A percentile compares a stretch with the other conserved stretches of the same genome.
Evolutionary conservation across 2,329 filamentous ascomycete genomes (phyloP).

Genomic region (Colletotrichum navitas): DNA sequence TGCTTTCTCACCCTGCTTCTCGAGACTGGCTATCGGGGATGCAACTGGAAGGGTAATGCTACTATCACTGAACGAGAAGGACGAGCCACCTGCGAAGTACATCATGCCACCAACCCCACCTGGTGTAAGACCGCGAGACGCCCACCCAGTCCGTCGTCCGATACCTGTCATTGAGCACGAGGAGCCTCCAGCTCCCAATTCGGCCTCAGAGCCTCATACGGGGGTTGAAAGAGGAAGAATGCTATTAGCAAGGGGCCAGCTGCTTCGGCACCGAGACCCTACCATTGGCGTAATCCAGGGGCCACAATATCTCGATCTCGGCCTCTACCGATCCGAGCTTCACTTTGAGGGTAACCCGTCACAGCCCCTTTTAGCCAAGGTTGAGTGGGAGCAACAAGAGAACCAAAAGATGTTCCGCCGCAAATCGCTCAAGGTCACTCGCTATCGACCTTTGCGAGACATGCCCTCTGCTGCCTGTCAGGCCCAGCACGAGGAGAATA

Average conservation of each 20-base stretch:
- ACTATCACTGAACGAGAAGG: slow-evolving; percentile 61
- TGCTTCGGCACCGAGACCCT: slow-evolving; percentile 59
- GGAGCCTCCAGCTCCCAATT: slow-evolving; percentile 59
- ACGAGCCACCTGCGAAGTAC: slow-evolving; percentile 52
- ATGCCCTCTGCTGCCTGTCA: slow-evolving; percentile 1
- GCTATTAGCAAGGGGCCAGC: slow-evolving; percentile 56
- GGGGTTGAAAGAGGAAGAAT: slow-evolving; percentile 47
- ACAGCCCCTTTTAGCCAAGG: slow-evolving; percentile 59
- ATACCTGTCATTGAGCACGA: slow-evolving; percentile 63
- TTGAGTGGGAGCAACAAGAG: slow-evolving; percentile 60
- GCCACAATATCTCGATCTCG: slow-evolving; percentile 60
- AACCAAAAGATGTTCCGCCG: slow-evolving; percentile 48
- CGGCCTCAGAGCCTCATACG: slow-evolving; percentile 42
- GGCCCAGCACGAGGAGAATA: slow-evolving; percentile 47
- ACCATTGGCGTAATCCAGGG: slow-evolving; percentile 69
- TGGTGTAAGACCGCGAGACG: slow-evolving; percentile 34
- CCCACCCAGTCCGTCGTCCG: slow-evolving; percentile 58
- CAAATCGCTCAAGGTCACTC: slow-evolving; percentile 28
- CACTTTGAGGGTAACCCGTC: slow-evolving; percentile 60
- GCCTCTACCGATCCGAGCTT: slow-evolving; percentile 61
- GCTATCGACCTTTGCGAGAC: slow-evolving; percentile 30
- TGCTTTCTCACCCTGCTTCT: slow-evolving; percentile 68
- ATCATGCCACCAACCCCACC: slow-evolving; percentile 52
- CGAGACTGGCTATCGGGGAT: slow-evolving; percentile 70
- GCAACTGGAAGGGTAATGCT: slow-evolving; percentile 71